Base-by-base conservation (phyloP, 2,329 filamentous ascomycete species). In the Trichoderma endophyticum region DNA sequence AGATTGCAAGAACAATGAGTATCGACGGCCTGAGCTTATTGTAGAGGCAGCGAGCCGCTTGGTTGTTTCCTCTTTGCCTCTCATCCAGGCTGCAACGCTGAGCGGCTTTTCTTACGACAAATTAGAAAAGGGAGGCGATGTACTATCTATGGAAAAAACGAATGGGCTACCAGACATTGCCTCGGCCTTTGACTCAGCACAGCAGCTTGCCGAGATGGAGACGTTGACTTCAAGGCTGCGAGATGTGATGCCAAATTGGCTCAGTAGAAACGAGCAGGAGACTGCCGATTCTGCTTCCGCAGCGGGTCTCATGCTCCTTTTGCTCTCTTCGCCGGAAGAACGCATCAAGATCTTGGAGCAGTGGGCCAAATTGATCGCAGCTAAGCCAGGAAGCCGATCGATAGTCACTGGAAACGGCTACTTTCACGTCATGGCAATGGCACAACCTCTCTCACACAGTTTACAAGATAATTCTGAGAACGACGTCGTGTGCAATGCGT, bases 21-120 rank as follows among this genome's bases (percentile, higher is more conserved):
- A 86, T 74, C 84, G 91, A 21, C 87, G 88, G 28, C 89, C 89
- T 0, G 91, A 93, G 71, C 83, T 92, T 26, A 84, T 92, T 4
- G 88, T 89, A 30, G 89, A 92, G 75, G 88, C 89, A 0, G 84
- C 85, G 15, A 86, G 88, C 75, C 83, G 83, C n/a, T 83, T 93
- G 1, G 82, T 91, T 12, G 83, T 87, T 7, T 85, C 89, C 5
- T 79, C 83, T 0, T 80, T 85, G 11, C 87, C 88, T 0, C 70
- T 86, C 1, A 76, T 89, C 2, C 82, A 87, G 70, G 75, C 81
- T n/a, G 77, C 78, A 3, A 70, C 79, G 4, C 71, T 81, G 0
- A 73, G 67, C 4, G 57, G 65, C 5, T 69, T 43, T 39, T 21
- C 73, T 4, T 60, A 59, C 8, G 57, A 74, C 32, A 14, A 56